phyloP scores from a whole-genome alignment of 2,329 filamentous ascomycete genomes.

The Aspergillus eucalypticola region DNA sequence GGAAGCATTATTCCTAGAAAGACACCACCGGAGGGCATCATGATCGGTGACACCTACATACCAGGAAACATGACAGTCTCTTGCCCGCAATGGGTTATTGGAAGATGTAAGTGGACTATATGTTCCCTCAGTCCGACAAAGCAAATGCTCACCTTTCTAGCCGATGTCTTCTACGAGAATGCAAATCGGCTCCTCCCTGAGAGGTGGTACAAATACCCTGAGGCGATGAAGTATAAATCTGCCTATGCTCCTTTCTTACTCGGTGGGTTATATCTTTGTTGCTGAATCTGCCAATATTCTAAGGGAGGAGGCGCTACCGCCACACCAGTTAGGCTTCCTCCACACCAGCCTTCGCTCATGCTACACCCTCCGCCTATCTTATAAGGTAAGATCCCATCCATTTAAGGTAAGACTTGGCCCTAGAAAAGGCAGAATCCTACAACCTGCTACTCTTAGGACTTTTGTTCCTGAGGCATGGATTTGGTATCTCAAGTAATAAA shows the following conservation, averaged over 20 bases:
- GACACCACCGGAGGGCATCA: slow-evolving; percentile 2
- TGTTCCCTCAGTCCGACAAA: not conserved
- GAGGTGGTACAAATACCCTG: not conserved
- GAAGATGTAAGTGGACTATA: not conserved
- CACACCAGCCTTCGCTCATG: no score
- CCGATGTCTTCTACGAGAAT: not conserved
- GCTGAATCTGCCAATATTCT: no score
- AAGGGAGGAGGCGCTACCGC: no score
- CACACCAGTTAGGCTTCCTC: no score
- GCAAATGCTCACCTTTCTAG: not conserved
- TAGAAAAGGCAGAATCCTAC: no score
- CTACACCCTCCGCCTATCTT: no score
- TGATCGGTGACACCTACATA: not conserved
- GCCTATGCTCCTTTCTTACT: slow-evolving; percentile 7
- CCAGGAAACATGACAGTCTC: slow-evolving; percentile 1
- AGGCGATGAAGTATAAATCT: slow-evolving; percentile 1
- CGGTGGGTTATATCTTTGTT: not conserved
- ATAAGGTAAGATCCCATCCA: no score
- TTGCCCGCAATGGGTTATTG: not conserved
- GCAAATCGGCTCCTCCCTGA: slow-evolving; percentile 1
- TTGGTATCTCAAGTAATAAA: no score
- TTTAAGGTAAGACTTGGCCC: no score
- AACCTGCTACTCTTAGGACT: no score
- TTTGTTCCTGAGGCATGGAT: no score
- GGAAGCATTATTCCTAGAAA: not conserved